Conservation (phyloP, 1,284 basidiomycete genomes). For the Kalmanozyma brasiliensis region DNA sequence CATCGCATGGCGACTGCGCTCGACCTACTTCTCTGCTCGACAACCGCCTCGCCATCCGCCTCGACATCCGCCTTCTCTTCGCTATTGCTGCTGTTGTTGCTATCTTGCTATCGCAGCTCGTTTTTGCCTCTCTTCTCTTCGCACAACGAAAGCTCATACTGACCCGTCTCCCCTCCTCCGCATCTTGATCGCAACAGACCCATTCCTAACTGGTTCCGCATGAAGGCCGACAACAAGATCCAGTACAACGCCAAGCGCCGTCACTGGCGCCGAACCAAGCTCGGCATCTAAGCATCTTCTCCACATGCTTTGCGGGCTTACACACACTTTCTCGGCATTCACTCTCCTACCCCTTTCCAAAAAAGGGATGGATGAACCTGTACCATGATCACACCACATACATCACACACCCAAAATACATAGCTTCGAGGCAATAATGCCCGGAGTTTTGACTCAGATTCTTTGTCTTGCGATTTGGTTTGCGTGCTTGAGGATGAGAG, state of each 20-base stretch:
- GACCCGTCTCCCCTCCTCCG: too few species aligned
- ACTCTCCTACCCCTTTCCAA: background rate
- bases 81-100: constrained; percentile 6
- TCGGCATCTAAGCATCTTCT: constrained; percentile 55
- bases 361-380: background rate
- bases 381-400: background rate
- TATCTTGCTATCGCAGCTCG: background rate
- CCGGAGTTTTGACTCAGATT: too few species aligned
- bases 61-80: background rate
- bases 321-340: background rate
- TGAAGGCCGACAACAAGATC: constrained; percentile 95
- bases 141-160: constrained; percentile 6
- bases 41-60: too few species aligned
- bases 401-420: background rate
- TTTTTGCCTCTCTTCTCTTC: background rate
- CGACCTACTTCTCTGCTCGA: too few species aligned
- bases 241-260: constrained; percentile 74
- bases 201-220: constrained; percentile 97
- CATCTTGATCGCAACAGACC: constrained; percentile 72
- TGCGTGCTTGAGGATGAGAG: too few species aligned
- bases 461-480: too few species aligned
- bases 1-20: too few species aligned
- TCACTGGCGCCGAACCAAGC: constrained; percentile 67
- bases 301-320: background rate
- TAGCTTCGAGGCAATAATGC: background rate